Base-by-base conservation (phyloP, 257 asterid species). In the Solanum corneliomulleri region DNA sequence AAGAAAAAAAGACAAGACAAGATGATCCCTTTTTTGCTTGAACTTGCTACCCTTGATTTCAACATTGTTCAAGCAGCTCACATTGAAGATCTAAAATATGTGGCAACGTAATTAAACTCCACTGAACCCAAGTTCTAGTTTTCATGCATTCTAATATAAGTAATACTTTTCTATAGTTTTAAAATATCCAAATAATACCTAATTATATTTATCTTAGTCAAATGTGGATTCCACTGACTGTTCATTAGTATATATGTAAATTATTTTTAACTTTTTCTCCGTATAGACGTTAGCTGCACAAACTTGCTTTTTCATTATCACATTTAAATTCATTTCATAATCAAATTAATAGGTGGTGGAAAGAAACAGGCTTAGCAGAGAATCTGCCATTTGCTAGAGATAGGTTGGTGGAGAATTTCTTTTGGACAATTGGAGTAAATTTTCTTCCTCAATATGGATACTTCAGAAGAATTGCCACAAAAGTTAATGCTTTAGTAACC, bases 321-420 rank as follows among this genome's bases (percentile, higher is more conserved):
- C 39, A 35, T 35, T 35, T 35, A 18, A 56, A 7, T 18, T 18
- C 64, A 56, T 18, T 56, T 56, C 64, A 18, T 18, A n/a, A 56
- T 56, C 64, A 56, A 56, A n/a, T 13, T n/a, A 11, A 12, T 39
- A 93, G 96, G 80, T 92, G 95, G 96, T 92, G 96, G 95, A 86
- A 83, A 42, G 52, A 77, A 16, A 88, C 92, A 60, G 0, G 89
- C 25, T 71, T 93, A 0, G 92, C 92, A 15, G 92, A 93, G 37
- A 90, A 89, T 44, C 70, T 92, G 82, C 90, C 92, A 29, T 92
- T 93, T 89, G 93, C 89, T 3, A 89, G 96, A 86, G 93, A 93
- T 86, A 93, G 94, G 6, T 9, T 94, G 21, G 91, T 92, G 88
- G 95, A 92, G 86, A 76, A 84, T 83, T 94, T 87, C 75, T 87